Percentiles rank a stretch among this genome's conserved stretches.
These are phyloP conservation scores for Naganishia onofrii DNA, from an alignment of 768 basidiomycete genomes.

Conservation along the genomic window DNA sequence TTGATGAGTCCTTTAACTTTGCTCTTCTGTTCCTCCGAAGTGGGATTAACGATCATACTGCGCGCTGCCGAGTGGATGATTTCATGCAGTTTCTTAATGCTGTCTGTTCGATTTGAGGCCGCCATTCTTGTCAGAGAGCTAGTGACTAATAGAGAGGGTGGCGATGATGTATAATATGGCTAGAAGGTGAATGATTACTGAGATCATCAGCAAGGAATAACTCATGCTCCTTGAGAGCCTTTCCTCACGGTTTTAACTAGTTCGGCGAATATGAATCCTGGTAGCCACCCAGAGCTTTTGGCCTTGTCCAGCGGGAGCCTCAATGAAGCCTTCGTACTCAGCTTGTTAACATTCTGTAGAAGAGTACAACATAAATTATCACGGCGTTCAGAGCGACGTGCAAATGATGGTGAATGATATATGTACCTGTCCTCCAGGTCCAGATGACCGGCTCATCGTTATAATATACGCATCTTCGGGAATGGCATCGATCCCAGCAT, in stretches of 20 bases:
- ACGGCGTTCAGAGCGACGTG: neutral
- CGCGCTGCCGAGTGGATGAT: constrained; percentile 35
- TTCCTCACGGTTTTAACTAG: constrained; percentile 40
- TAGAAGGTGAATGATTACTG: constrained; percentile 4
- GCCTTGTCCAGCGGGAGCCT: constrained; percentile 25
- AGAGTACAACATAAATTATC: neutral
- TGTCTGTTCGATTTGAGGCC: constrained; percentile 36
- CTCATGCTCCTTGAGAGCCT: neutral
- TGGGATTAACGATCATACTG: constrained; percentile 39
- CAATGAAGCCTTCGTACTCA: constrained; percentile 49
- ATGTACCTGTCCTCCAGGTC: constrained; percentile 50
- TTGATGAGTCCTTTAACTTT: constrained; percentile 34
- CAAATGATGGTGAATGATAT: neutral
- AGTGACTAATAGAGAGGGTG: constrained; percentile 41
- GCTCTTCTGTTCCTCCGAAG: constrained; percentile 39
- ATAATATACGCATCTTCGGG: constrained; percentile 40
- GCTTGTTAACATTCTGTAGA: constrained; percentile 51
- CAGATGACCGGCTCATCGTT: constrained; percentile 39
- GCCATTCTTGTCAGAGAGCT: constrained; percentile 41
- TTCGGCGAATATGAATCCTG: constrained; percentile 38
- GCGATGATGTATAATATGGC: constrained; percentile 43
- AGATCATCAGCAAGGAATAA: no score
- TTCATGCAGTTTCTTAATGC: constrained; percentile 37
- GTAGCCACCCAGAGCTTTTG: constrained; percentile 40
- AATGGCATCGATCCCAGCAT: constrained; percentile 36